Evolutionary conservation across 2,329 filamentous ascomycete species (phyloP), one percentile per base, ranked within the genome.

Genomic region (Rhynchosporium agropyri): DNA sequence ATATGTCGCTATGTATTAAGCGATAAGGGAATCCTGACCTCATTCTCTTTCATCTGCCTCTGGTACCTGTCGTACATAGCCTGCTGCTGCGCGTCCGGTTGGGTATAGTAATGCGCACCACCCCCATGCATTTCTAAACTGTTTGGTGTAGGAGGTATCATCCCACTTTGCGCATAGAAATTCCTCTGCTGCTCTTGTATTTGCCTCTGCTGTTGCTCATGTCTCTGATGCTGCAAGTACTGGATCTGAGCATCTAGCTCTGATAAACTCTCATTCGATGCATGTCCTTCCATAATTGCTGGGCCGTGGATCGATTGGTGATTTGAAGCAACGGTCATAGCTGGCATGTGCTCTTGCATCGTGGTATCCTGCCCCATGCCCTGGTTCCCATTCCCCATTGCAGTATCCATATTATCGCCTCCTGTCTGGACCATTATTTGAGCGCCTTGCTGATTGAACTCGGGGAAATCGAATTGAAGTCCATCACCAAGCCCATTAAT

Each of bases 111-210:
- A 61, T 84, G 84, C 33, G 64, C 73, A 74, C 69, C 80, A 70
- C 84, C 72, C 79, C 84, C 74, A 68, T 89, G 87, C 77, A 94
- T 84, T 72, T 94, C 90, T 31, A 92, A 81, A 73, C 91, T 94
- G 74, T 90, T 91, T 0, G 91, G 91, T 13, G 91, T 95, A 2
- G 90, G 90, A 5, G 91, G 91, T 7, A 92, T 84, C 58, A 89
- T 86, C 63, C 83, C 80, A 66, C 81, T 82, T 63, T 84, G 80
- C 8, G 78, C 74, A 70, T 83, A 87, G 71, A 81, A 84, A 60
- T 81, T 81, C 29, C 67, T 66, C 54, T 72, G 82, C 65, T 87
- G 84, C 70, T 88, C 84, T 51, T 73, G 69, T 12, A 74, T 60
- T 55, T 71, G 68, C 20, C 71, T 69, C 60, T 74, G 69, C 71